A percentile compares a stretch with the other conserved stretches of the same genome.
Evolutionary conservation across 1,139 yeast genomes (phyloP).

Genomic region (Geotrichum restrictum): DNA sequence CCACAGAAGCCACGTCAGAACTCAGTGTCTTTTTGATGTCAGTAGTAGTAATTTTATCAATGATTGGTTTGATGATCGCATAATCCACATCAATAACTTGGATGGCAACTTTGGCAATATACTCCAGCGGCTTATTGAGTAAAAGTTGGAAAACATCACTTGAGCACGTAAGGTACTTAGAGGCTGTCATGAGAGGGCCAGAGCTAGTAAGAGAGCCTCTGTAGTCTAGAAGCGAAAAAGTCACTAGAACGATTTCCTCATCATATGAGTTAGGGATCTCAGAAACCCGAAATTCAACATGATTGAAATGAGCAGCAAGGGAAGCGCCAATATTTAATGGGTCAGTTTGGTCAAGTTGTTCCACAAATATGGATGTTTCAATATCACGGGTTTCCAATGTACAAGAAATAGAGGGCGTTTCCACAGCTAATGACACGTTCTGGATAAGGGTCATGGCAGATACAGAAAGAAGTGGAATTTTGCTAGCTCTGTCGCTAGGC

Average conservation of each 20-base stretch:
- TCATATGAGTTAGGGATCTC: constrained; percentile 3
- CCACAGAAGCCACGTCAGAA: background rate
- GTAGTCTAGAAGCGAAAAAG: constrained; percentile 14
- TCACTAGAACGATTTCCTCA: constrained; percentile 1
- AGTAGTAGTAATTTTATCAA: constrained; percentile 2
- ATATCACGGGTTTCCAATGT: constrained; percentile 21
- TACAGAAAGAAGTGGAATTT: constrained; percentile 21
- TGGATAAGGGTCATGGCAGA: constrained; percentile 18
- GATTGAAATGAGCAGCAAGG: constrained; percentile 1
- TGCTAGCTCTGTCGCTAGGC: background rate
- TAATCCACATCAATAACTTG: constrained; percentile 17
- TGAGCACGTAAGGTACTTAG: constrained; percentile 14
- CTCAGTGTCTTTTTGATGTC: background rate
- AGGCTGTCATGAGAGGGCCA: constrained; percentile 12
- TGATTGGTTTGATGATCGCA: constrained; percentile 5
- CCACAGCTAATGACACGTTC: constrained; percentile 17
- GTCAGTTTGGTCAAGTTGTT: constrained; percentile 21
- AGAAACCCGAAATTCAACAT: constrained; percentile 15
- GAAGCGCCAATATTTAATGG: constrained; percentile 15
- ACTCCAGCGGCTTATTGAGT: constrained; percentile 18
- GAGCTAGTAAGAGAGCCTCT: constrained; percentile 15
- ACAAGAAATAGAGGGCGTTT: constrained; percentile 20
- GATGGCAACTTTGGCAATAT: constrained; percentile 10
- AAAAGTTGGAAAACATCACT: constrained; percentile 16
- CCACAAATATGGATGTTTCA: constrained; percentile 20